These are phyloP conservation scores for Neurospora africana DNA, from an alignment of 495 filamentous ascomycete species.

Conservation along the genomic window DNA sequence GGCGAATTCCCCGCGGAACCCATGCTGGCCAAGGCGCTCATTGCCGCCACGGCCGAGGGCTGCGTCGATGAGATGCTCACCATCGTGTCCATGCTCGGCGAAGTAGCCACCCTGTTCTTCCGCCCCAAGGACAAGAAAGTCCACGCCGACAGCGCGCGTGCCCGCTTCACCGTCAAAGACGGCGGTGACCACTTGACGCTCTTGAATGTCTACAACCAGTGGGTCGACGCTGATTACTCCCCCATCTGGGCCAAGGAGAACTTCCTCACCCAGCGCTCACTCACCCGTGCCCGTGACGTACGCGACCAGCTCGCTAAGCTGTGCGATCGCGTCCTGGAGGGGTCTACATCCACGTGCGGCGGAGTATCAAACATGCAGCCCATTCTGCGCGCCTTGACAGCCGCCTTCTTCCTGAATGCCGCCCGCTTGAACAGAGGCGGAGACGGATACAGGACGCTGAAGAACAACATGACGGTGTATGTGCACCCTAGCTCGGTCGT, in stretches of 20 bases:
- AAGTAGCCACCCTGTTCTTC: constrained; percentile 84
- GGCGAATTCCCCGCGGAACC: constrained; percentile 93
- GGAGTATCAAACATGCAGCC: constrained; percentile 61
- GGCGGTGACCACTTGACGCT: constrained; percentile 87
- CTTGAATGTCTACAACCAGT: constrained; percentile 96
- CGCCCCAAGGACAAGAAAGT: constrained; percentile 96
- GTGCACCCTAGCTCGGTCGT: constrained; percentile 79
- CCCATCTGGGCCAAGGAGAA: constrained; percentile 88
- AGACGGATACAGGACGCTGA: constrained; percentile 88
- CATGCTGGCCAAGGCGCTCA: constrained; percentile 82
- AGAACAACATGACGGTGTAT: constrained; percentile 82
- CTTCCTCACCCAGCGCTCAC: constrained; percentile 79
- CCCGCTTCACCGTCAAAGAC: constrained; percentile 82
- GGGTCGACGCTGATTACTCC: constrained; percentile 86
- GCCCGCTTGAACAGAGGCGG: constrained; percentile 76
- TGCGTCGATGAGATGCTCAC: constrained; percentile 94
- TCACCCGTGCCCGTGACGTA: constrained; percentile 82
- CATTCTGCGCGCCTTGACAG: constrained; percentile 77
- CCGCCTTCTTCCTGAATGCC: constrained; percentile 93
- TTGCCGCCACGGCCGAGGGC: constrained; percentile 78
- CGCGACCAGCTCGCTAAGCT: constrained; percentile 91
- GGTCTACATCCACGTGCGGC: constrained; percentile 58
- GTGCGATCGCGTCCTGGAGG: constrained; percentile 80
- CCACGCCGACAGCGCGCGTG: constrained; percentile 86
- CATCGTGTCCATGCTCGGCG: constrained; percentile 88